phyloP scores from a whole-genome alignment of 2,329 filamentous ascomycete genomes.

The Colletotrichum sojae region DNA sequence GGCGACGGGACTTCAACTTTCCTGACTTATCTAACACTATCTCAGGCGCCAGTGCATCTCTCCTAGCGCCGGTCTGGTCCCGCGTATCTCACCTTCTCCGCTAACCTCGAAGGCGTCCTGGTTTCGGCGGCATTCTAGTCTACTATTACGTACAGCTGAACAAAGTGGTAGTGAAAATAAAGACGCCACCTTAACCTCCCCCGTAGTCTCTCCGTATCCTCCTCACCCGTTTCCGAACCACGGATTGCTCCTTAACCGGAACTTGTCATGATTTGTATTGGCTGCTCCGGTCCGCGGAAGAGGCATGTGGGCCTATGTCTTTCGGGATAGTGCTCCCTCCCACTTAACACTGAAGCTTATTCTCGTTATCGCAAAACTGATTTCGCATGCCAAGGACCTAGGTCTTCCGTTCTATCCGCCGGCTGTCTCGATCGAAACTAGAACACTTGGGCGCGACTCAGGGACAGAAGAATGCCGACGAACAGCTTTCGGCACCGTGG shows the following conservation, averaged over 20 bases:
- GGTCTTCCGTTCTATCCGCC: background rate
- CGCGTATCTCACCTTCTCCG: background rate
- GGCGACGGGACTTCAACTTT: too few species aligned
- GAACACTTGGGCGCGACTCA: background rate
- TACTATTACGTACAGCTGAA: too few species aligned
- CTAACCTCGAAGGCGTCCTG: background rate
- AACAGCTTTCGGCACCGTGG: too few species aligned
- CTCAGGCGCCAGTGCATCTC: too few species aligned
- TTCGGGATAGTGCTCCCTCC: background rate
- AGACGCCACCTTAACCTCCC: too few species aligned
- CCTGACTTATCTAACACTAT: too few species aligned
- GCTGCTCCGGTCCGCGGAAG: background rate
- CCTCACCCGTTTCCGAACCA: too few species aligned
- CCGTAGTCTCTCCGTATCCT: too few species aligned
- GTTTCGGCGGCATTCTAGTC: background rate
- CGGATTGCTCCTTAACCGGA: too few species aligned
- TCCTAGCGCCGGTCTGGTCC: too few species aligned
- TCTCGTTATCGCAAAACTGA: background rate
- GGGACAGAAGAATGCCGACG: background rate
- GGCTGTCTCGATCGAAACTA: background rate
- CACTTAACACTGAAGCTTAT: background rate
- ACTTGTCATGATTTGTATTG: background rate
- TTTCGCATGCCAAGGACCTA: background rate
- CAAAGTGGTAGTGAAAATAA: too few species aligned
- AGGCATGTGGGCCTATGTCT: too few species aligned